These are phyloP conservation scores for Phytophthora pisi DNA, from an alignment of 352 stramenopile species.

Conservation along the genomic window DNA sequence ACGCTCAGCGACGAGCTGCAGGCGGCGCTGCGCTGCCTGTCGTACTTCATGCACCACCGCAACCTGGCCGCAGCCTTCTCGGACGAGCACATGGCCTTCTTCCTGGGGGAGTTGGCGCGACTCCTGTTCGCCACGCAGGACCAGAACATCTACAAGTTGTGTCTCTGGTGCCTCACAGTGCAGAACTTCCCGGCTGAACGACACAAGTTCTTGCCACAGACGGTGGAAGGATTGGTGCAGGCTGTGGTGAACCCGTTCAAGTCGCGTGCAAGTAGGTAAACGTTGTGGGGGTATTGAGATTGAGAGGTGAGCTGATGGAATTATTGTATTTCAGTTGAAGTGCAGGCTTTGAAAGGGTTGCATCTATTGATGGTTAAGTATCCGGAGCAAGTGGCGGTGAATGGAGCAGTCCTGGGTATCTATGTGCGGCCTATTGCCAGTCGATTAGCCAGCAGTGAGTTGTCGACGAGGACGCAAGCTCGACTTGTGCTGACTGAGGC, in stretches of 20 bases:
- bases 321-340: slow-evolving; percentile 42
- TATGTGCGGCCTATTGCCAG: slow-evolving; percentile 62
- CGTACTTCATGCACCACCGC: slow-evolving; percentile 69
- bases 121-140: slow-evolving; percentile 62
- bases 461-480: slow-evolving; percentile 50
- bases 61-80: slow-evolving; percentile 46
- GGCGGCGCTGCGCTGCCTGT: slow-evolving; percentile 58
- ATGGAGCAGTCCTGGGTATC: slow-evolving; percentile 39
- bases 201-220: slow-evolving; percentile 55
- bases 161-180: slow-evolving; percentile 68
- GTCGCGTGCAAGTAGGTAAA: slow-evolving; percentile 59
- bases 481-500: slow-evolving; percentile 57
- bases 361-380: slow-evolving; percentile 62
- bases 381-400: slow-evolving; percentile 39
- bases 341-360: slow-evolving; percentile 69
- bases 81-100: slow-evolving; percentile 42
- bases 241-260: slow-evolving; percentile 78
- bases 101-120: slow-evolving; percentile 56
- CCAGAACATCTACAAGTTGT: slow-evolving; percentile 68
- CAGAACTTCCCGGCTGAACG: slow-evolving; percentile 58
- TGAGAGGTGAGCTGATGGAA: not conserved
- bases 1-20: slow-evolving; percentile 29
- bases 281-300: not conserved
- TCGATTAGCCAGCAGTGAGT: slow-evolving; percentile 58
- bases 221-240: slow-evolving; percentile 67